Percentiles rank a stretch among this genome's conserved stretches.
Evolutionary conservation across 306 rosid species (phyloP).

Genomic region (Prosopis cineraria): DNA sequence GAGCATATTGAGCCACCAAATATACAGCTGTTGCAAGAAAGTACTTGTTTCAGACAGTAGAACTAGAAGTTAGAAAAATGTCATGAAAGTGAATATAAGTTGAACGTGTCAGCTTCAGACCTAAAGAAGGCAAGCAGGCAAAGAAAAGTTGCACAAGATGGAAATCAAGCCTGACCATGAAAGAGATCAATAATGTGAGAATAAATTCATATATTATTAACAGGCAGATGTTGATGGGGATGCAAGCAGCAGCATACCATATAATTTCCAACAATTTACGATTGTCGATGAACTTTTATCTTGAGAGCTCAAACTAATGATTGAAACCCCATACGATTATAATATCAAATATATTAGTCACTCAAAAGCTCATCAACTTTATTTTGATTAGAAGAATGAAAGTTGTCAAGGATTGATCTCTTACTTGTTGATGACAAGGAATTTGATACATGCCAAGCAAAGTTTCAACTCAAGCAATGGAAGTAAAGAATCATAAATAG

Average conservation of each 20-base stretch:
- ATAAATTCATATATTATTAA: neutral
- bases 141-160: constrained; percentile 86
- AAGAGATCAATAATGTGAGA: constrained; percentile 39
- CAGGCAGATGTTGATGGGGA: neutral
- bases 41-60: constrained; percentile 27
- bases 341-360: neutral
- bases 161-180: constrained; percentile 77
- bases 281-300: neutral
- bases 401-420: neutral
- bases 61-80: constrained; percentile 8
- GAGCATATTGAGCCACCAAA: constrained; percentile 92
- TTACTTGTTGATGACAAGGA: neutral
- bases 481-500: neutral
- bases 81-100: neutral
- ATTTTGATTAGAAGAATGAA: neutral
- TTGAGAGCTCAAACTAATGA: neutral
- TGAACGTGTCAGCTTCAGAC: constrained; percentile 42
- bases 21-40: constrained; percentile 69
- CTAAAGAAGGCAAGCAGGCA: constrained; percentile 87
- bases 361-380: neutral
- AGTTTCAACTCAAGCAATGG: neutral
- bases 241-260: neutral
- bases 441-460: neutral
- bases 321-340: neutral
- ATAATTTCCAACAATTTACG: neutral